Evolutionary conservation across 1,139 yeast species (phyloP).

Genomic region (Torulaspora pretoriensis): DNA sequence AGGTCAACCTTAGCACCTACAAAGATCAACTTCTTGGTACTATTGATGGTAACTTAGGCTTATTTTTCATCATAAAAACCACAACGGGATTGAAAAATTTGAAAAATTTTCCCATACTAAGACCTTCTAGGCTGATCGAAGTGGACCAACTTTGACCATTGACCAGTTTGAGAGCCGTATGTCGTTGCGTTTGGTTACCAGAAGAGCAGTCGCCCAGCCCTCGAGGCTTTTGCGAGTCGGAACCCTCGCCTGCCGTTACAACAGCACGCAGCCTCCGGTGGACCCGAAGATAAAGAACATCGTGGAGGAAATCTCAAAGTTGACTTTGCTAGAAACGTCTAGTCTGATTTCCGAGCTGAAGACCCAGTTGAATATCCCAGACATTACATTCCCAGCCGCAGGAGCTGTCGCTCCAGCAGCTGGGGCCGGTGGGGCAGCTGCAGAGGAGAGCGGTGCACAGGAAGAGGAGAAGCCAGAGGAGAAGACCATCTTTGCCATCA

Average conservation of each 20-base stretch:
- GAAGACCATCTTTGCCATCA: slow-evolving; percentile 87
- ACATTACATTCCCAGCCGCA: slow-evolving; percentile 79
- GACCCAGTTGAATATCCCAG: slow-evolving; percentile 84
- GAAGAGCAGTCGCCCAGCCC: slow-evolving; percentile 27
- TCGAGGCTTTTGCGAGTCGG: slow-evolving; percentile 19
- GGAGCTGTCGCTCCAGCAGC: slow-evolving; percentile 50
- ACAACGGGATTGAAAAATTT: background rate
- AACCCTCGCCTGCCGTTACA: slow-evolving; percentile 41
- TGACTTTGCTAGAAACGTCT: slow-evolving; percentile 88
- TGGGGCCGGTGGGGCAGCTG: slow-evolving; percentile 65
- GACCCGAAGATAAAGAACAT: slow-evolving; percentile 85
- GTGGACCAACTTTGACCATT: background rate
- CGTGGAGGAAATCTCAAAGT: slow-evolving; percentile 84
- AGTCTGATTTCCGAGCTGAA: slow-evolving; percentile 78
- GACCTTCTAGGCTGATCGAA: background rate
- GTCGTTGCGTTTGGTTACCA: slow-evolving; percentile 26
- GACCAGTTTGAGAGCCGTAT: slow-evolving; percentile 1
- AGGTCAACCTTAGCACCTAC: background rate
- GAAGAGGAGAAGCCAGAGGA: slow-evolving; percentile 81
- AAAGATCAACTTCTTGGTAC: background rate
- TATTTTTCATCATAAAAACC: background rate
- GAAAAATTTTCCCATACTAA: slow-evolving; percentile 9
- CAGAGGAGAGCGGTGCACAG: slow-evolving; percentile 71
- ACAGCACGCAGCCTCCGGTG: slow-evolving; percentile 52
- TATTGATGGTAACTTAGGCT: background rate